Base-by-base conservation (phyloP, 2,329 filamentous ascomycete species). In the Fusarium udum region DNA sequence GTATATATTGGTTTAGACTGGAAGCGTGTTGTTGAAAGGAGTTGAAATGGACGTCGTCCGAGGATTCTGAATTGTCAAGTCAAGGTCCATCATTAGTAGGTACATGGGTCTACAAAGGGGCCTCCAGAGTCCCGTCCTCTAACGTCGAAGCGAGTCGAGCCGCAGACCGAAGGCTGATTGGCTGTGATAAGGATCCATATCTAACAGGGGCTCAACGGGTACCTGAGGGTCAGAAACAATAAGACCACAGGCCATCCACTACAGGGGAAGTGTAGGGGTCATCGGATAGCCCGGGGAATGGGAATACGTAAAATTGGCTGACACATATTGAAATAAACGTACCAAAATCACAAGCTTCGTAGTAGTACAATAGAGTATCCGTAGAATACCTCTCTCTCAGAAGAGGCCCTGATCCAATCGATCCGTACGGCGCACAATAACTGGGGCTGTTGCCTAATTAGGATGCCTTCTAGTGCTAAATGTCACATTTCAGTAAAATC, bases 81-180 rank as follows among this genome's bases (percentile, higher is more conserved):
- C 32, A 49, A 61, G 52, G 71, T 32, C 39, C 55, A 49, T 72
- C 43, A 40, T 34, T 28, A 16, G 26, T 7, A 31, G 36, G 45
- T 37, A 32, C 36, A 64, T 61, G 48, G 40, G 51, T 69, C 36
- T 48, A 55, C 68, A 70, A 52, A 74, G 71, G 71, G 71, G 71
- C 71, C 58, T 60, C 71, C 64, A 42, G 43, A 32, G 49, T 46
- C 67, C 61, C 42, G 45, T 46, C 71, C 66, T 51, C 52, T 45
- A 42, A 61, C 26, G 34, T 64, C 48, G 28, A 34, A 59, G 28
- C 32, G 52, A 59, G 55, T 51, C 58, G 48, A 37, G 52, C 39
- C 46, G 26, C 37, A 13, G 31, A 40, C 31, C 32, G 49, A 32
- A 36, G 32, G 42, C 36, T 73, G 58, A 71, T 71, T 74, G 67